Percentiles rank a stretch among this genome's conserved stretches.
Evolutionary conservation across 164 flowering plant genomes (phyloP).

Genomic region (Chimonanthus praecox): DNA sequence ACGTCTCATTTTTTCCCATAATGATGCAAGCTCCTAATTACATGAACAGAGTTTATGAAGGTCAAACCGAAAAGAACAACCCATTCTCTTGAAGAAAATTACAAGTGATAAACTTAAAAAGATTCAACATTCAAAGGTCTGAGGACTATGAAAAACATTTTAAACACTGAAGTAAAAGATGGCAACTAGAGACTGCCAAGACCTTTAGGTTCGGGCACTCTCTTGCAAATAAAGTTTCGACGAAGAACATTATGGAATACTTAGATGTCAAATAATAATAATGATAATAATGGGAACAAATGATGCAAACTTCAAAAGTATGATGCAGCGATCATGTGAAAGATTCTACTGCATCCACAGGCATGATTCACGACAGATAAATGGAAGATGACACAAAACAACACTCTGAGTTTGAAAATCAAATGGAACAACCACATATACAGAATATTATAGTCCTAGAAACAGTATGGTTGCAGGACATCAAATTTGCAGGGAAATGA

Average conservation of each 20-base stretch:
- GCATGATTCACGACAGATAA: not conserved
- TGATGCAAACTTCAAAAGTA: too few relatives aligned
- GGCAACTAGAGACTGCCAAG: not conserved
- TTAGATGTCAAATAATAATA: too few relatives aligned
- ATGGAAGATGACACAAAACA: not conserved
- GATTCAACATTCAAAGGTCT: not conserved
- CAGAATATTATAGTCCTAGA: too few relatives aligned
- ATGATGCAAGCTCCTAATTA: conserved; percentile 67
- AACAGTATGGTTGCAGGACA: too few relatives aligned
- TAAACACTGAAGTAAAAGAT: not conserved
- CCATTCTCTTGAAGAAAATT: not conserved
- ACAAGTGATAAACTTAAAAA: not conserved
- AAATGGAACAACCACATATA: too few relatives aligned
- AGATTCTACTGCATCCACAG: not conserved
- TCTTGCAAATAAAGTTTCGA: not conserved
- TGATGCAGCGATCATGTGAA: too few relatives aligned
- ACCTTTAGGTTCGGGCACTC: not conserved
- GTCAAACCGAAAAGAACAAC: too few relatives aligned
- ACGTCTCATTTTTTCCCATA: conserved; percentile 93
- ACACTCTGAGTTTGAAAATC: not conserved
- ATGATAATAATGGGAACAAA: not conserved
- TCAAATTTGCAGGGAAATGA: too few relatives aligned
- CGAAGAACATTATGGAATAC: not conserved
- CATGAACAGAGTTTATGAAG: not conserved
- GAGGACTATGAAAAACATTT: not conserved